These are phyloP conservation scores for Detonula confervacea DNA, from an alignment of 352 stramenopile species.

Conservation along the genomic window DNA sequence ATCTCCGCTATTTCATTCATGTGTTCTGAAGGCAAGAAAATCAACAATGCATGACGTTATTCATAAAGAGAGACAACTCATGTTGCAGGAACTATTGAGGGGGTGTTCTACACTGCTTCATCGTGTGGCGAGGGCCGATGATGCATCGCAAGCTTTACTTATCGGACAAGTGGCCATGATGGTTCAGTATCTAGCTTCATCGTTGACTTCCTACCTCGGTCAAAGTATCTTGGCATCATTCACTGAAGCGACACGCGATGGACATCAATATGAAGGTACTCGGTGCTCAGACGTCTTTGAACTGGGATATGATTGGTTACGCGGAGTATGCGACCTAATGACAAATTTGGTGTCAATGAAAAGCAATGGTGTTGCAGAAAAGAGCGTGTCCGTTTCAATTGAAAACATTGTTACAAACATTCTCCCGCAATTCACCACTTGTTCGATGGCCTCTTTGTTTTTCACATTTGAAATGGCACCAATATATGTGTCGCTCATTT, in stretches of 20 bases:
- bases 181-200: slow-evolving; percentile 38
- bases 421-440: slow-evolving; percentile 31
- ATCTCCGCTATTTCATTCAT: slow-evolving; percentile 41
- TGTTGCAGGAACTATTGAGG: slow-evolving; percentile 44
- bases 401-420: slow-evolving; percentile 16
- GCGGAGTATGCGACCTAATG: slow-evolving; percentile 37
- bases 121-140: background rate
- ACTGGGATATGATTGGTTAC: slow-evolving; percentile 49
- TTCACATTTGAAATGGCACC: slow-evolving; percentile 37
- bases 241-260: background rate
- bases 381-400: slow-evolving; percentile 18
- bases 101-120: slow-evolving; percentile 27
- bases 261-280: background rate
- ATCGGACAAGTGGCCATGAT: slow-evolving; percentile 27
- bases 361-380: background rate
- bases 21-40: slow-evolving; percentile 34
- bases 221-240: slow-evolving; percentile 21
- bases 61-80: slow-evolving; percentile 41
- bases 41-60: background rate
- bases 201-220: slow-evolving; percentile 34
- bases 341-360: slow-evolving; percentile 1
- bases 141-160: background rate
- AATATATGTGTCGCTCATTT: slow-evolving; percentile 36
- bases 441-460: background rate
- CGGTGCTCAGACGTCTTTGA: slow-evolving; percentile 20